phyloP scores from a whole-genome alignment of 2,329 filamentous ascomycete species.

The Colletotrichum falcatum region DNA sequence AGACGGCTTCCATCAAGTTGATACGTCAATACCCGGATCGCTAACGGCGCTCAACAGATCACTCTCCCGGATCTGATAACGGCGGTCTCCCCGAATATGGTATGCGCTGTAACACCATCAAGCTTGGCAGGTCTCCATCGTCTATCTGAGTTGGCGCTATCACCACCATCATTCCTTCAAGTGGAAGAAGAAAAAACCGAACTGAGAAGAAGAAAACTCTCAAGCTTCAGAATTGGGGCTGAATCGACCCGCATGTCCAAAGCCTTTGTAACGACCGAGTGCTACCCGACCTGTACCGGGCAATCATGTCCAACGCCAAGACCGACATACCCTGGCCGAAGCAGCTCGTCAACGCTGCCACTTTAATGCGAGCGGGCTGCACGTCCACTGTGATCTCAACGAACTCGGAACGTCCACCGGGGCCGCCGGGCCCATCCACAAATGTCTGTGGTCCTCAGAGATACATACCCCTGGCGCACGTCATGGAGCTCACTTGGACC shows the following conservation, averaged over 20 bases:
- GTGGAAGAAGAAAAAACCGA: neutral
- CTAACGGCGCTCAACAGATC: conserved; percentile 18
- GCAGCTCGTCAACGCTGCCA: neutral
- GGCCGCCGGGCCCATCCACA: conserved; percentile 1
- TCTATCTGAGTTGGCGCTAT: conserved; percentile 29
- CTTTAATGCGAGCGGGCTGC: conserved; percentile 12
- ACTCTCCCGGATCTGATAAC: conserved; percentile 36
- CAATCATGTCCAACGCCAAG: conserved; percentile 26
- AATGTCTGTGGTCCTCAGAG: neutral
- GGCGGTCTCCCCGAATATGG: conserved; percentile 25
- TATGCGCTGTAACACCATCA: conserved; percentile 14
- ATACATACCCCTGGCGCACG: conserved; percentile 35
- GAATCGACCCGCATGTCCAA: conserved; percentile 19
- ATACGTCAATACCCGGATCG: conserved; percentile 30
- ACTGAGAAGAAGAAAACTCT: neutral
- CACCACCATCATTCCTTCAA: conserved; percentile 21
- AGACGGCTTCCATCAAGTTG: conserved; percentile 16
- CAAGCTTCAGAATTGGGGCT: conserved; percentile 24
- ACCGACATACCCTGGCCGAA: conserved; percentile 15
- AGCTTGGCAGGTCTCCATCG: conserved; percentile 33
- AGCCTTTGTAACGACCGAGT: conserved; percentile 22
- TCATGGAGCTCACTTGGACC: conserved; percentile 24
- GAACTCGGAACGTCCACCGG: conserved; percentile 21
- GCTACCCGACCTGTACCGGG: conserved; percentile 24
- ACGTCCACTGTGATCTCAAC: conserved; percentile 8